Conservation (phyloP, 805 yeast genomes). For the Brettanomyces bruxellensis region DNA sequence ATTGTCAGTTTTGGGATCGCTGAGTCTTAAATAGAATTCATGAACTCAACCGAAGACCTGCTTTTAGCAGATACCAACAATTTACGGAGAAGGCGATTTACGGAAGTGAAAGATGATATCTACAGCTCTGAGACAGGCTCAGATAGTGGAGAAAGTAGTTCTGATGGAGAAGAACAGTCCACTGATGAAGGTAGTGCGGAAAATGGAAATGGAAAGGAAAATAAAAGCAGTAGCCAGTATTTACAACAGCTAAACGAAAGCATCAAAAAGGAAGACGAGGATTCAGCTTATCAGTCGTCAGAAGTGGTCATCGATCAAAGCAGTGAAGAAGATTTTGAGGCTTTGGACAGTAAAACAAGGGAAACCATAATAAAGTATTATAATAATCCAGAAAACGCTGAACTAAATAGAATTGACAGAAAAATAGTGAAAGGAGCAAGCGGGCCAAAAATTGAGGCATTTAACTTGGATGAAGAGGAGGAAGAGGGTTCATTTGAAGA, state of each 20-base stretch:
- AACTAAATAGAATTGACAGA: too few species aligned
- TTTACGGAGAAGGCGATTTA: background rate
- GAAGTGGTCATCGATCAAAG: too few species aligned
- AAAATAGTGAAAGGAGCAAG: too few species aligned
- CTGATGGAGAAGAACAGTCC: constrained; percentile 5
- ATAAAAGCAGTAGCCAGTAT: background rate
- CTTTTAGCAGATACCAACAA: too few species aligned
- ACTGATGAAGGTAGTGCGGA: constrained; percentile 13
- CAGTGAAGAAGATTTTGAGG: constrained; percentile 22
- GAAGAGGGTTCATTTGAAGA: constrained; percentile 53
- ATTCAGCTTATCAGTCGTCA: background rate
- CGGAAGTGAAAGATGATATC: background rate
- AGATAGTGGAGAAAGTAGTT: background rate
- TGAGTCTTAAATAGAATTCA: too few species aligned
- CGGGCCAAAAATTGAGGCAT: constrained; percentile 48
- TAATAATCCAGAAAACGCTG: too few species aligned
- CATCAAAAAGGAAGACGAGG: background rate
- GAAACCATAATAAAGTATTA: constrained; percentile 5
- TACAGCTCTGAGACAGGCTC: background rate
- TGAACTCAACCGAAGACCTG: too few species aligned
- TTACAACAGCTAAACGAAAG: background rate
- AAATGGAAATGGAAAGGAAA: constrained; percentile 3
- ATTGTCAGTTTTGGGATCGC: too few species aligned
- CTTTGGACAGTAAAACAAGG: constrained; percentile 34
- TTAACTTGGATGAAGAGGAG: constrained; percentile 47